phyloP scores from a whole-genome alignment of 1,284 basidiomycete genomes.

The Pseudozyma sp. region DNA sequence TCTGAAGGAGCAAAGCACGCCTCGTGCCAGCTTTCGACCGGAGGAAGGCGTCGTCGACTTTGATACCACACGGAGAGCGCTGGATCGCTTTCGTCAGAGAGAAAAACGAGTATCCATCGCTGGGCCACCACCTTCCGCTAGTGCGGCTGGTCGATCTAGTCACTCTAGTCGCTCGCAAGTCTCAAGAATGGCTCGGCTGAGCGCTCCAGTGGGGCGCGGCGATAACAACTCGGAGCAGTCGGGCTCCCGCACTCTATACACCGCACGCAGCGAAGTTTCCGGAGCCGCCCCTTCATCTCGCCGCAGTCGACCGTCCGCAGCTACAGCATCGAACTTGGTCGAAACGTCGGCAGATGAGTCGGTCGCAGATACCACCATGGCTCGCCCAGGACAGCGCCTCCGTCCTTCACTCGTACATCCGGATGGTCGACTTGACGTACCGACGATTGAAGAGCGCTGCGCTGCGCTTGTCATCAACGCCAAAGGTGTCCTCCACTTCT shows the following conservation, averaged over 20 bases:
- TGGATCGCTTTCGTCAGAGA: slow-evolving; percentile 28
- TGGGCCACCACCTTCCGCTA: slow-evolving; percentile 1
- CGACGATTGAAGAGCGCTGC: slow-evolving; percentile 50
- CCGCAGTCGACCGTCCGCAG: slow-evolving; percentile 2
- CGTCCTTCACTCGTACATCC: slow-evolving; percentile 34
- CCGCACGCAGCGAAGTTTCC: slow-evolving; percentile 21
- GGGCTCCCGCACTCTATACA: slow-evolving; percentile 18
- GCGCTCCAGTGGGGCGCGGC: slow-evolving; percentile 16
- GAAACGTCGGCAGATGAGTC: slow-evolving; percentile 6
- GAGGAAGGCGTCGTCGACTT: slow-evolving; percentile 3
- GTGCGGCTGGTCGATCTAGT: not conserved
- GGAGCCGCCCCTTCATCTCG: slow-evolving; percentile 7
- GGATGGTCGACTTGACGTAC: slow-evolving; percentile 45
- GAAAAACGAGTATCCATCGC: slow-evolving; percentile 34
- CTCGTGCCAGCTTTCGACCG: slow-evolving; percentile 22
- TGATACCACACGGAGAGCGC: slow-evolving; percentile 26
- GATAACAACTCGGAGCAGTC: slow-evolving; percentile 7
- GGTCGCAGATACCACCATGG: slow-evolving; percentile 26
- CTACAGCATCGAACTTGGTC: not conserved
- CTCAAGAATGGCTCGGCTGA: slow-evolving; percentile 15
- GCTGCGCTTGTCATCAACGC: slow-evolving; percentile 47
- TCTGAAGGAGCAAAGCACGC: slow-evolving; percentile 32
- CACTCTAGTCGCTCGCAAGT: slow-evolving; percentile 7
- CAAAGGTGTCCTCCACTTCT: slow-evolving; percentile 52
- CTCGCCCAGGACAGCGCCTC: slow-evolving; percentile 41